Base-by-base conservation (phyloP, 176 grass and related monocot species). In the Themeda triandra region DNA sequence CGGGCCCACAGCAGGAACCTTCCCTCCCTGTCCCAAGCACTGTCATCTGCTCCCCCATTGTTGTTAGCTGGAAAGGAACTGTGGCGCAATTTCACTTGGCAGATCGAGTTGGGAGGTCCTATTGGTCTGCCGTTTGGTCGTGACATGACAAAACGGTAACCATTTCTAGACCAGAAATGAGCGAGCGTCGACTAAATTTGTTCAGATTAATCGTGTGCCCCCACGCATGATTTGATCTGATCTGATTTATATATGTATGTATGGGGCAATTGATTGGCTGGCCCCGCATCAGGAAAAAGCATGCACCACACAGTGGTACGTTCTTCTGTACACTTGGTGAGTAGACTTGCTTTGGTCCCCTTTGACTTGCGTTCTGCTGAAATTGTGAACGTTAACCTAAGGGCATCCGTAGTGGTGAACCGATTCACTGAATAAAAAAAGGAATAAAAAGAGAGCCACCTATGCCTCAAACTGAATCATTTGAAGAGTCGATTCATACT, bases 41-140 rank as follows among this genome's bases (percentile, higher is more conserved):
- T 71, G 36, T 25, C 13, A 13, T 35, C 14, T 54, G 5, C 44
- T 66, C 63, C 76, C 75, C 56, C 37, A 25, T 56, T 64, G 53
- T 64, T 73, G 19, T 53, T 19, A 51, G 84, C 84, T 80, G 68
- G 42, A 53, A 76, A 59, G 25, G 69, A 72, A 28, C 18, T 37
- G 45, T 48, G 12, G 9, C 15, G 42, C 29, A 62, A 15, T 42
- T 70, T 85, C 45, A n/a, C 51, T 48, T 62, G 29, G 0, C 0
- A 10, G 13, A 10, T 13, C 14, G 45, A 51, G 45, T 19, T 51
- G 46, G 46, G 46, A 51, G 46, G 1, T 4, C 24, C 14, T 63
- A 51, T 37, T 46, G 31, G 66, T n/a, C n/a, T n/a, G n/a, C n/a
- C n/a, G n/a, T 42, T 78, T 45, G 64, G 35, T 71, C 0, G 17